A percentile compares a stretch with the other conserved stretches of the same genome.
Conservation (phyloP, 176 grass and related monocot genomes). For the Bolboschoenus planiculmis region DNA sequence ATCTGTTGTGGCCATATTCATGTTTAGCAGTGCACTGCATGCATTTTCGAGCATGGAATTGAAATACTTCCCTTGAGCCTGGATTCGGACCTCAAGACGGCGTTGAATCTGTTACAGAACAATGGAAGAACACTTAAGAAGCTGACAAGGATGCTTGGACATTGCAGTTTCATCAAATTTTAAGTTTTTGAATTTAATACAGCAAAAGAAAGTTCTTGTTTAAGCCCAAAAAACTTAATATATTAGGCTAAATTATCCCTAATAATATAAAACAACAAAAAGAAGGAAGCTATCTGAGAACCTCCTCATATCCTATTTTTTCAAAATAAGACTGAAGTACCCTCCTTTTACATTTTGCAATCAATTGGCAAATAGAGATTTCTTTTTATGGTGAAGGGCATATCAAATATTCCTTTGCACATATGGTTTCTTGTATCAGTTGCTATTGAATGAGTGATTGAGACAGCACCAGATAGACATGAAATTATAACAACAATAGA, state of each 20-base stretch:
- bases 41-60: slow-evolving; percentile 29
- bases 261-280: not conserved
- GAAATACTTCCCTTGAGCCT: slow-evolving; percentile 31
- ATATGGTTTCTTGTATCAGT: not conserved
- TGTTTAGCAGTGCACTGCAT: slow-evolving; percentile 17
- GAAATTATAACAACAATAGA: not conserved
- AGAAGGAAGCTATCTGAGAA: not conserved
- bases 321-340: not conserved
- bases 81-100: slow-evolving; percentile 25
- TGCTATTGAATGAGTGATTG: not conserved
- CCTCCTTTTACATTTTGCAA: not conserved
- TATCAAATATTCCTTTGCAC: not conserved
- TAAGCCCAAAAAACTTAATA: not conserved
- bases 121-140: not conserved
- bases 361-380: not conserved
- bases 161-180: not conserved
- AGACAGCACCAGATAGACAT: not conserved
- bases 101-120: slow-evolving; percentile 22
- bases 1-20: slow-evolving; percentile 14
- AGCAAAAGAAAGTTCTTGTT: slow-evolving; percentile 8
- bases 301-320: not conserved
- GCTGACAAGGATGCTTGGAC: not conserved
- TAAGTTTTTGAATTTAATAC: not conserved
- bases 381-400: not conserved
- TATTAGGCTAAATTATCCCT: not conserved